Evolutionary conservation across 23 red algal species (phyloP).

Genomic region (Gracilaria caudata): DNA sequence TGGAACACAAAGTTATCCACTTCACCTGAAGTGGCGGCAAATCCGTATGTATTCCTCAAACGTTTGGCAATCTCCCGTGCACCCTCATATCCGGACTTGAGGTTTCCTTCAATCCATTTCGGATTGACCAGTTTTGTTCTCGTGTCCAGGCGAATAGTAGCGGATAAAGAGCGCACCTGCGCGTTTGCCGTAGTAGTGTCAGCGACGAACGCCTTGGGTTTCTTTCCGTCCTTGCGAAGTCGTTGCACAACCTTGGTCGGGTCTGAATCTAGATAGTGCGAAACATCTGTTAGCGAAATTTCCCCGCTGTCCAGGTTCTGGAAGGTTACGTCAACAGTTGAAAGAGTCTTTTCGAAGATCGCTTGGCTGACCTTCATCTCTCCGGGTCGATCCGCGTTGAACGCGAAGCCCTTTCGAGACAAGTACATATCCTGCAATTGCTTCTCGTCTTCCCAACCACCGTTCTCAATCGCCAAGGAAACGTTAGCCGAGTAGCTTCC

Average conservation of each 20-base stretch:
- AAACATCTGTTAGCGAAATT: conserved; percentile 97
- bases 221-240: conserved; percentile 89
- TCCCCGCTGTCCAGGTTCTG: conserved; percentile 98
- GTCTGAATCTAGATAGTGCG: conserved; percentile 94
- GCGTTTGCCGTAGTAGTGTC: conserved; percentile 98
- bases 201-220: conserved; percentile 90
- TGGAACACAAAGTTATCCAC: conserved; percentile 99
- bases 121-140: conserved; percentile 98
- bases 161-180: conserved; percentile 87
- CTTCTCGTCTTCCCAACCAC: conserved; percentile 98
- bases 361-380: conserved; percentile 86
- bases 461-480: conserved; percentile 93
- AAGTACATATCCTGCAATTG: conserved; percentile 99
- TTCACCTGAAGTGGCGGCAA: conserved; percentile 86
- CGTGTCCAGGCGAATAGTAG: conserved; percentile 94
- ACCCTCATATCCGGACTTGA: conserved; percentile 94
- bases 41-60: conserved; percentile 95
- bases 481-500: conserved; percentile 98
- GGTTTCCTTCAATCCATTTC: conserved; percentile 98
- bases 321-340: conserved; percentile 86
- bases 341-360: conserved; percentile 83
- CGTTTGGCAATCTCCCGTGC: conserved; percentile 94
- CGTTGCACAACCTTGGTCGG: conserved; percentile 88
- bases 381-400: conserved; percentile 93
- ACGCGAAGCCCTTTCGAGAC: conserved; percentile 94